phyloP scores from a whole-genome alignment of 2,329 filamentous ascomycete species.

The Capronia americana region DNA sequence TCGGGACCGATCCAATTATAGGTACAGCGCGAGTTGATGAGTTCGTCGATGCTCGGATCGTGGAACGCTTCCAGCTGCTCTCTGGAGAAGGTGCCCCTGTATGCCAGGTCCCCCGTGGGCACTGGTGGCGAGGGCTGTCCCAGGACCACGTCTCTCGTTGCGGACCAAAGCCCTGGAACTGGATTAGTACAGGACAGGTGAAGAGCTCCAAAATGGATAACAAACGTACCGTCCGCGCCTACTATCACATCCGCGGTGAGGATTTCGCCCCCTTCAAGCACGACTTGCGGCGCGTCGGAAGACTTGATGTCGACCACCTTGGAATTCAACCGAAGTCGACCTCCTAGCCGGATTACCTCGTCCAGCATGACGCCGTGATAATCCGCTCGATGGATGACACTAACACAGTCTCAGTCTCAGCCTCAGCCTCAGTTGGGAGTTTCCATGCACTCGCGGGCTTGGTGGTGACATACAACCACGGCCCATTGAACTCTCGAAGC shows the following conservation, averaged over 20 bases:
- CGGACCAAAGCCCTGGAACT: slow-evolving; percentile 47
- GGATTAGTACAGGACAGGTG: not conserved
- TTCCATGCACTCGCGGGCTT: not conserved
- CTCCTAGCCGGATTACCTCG: slow-evolving; percentile 49
- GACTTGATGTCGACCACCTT: slow-evolving; percentile 41
- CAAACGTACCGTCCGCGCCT: slow-evolving; percentile 53
- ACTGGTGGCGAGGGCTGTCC: slow-evolving; percentile 53
- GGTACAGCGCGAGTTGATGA: slow-evolving; percentile 20
- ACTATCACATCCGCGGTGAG: slow-evolving; percentile 50
- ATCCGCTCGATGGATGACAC: slow-evolving; percentile 55
- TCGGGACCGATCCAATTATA: slow-evolving; percentile 26
- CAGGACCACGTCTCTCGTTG: slow-evolving; percentile 53
- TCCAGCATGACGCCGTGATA: slow-evolving; percentile 52
- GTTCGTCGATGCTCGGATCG: slow-evolving; percentile 20
- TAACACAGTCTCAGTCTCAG: not conserved
- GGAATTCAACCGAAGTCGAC: slow-evolving; percentile 42
- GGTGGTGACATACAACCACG: slow-evolving; percentile 18
- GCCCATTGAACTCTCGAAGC: slow-evolving; percentile 16
- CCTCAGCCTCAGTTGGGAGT: not conserved
- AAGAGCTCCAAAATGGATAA: not conserved
- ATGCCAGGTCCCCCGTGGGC: slow-evolving; percentile 63
- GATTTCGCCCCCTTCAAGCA: slow-evolving; percentile 17
- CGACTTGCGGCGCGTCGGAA: slow-evolving; percentile 44
- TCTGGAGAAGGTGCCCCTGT: slow-evolving; percentile 40
- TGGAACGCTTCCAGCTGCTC: slow-evolving; percentile 19